Conservation (phyloP, 129 eudicot genomes). For the Deinandra increscens region DNA sequence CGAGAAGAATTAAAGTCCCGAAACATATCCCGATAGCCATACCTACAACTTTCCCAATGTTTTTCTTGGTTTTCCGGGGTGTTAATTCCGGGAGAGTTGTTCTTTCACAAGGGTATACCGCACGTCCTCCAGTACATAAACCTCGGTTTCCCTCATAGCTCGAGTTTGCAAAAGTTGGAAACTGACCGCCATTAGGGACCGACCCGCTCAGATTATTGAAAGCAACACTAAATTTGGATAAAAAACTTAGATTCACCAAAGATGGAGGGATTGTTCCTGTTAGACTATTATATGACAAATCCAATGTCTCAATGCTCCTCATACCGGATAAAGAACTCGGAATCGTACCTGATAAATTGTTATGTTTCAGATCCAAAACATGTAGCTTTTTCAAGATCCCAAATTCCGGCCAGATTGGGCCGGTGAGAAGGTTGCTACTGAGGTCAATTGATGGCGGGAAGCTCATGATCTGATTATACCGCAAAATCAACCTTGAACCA, state of each 20-base stretch:
- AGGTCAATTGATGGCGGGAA: constrained; percentile 61
- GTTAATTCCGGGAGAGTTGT: neutral
- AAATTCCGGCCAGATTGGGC: constrained; percentile 68
- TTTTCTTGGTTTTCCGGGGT: constrained; percentile 27
- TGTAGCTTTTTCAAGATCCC: constrained; percentile 55
- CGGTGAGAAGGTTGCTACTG: constrained; percentile 49
- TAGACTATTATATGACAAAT: constrained; percentile 58
- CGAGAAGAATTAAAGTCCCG: constrained; percentile 46
- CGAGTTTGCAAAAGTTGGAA: constrained; percentile 45
- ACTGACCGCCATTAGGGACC: constrained; percentile 47
- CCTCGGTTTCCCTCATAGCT: constrained; percentile 64
- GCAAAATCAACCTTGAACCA: constrained; percentile 31
- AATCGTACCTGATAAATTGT: constrained; percentile 55
- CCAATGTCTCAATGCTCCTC: constrained; percentile 55
- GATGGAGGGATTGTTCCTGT: constrained; percentile 55
- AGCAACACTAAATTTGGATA: constrained; percentile 57
- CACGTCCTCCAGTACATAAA: constrained; percentile 43
- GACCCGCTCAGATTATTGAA: constrained; percentile 48
- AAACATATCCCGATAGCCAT: constrained; percentile 60
- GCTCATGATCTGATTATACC: constrained; percentile 50
- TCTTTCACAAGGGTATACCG: constrained; percentile 13
- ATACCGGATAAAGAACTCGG: constrained; percentile 50
- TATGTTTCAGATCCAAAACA: constrained; percentile 47
- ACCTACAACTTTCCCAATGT: constrained; percentile 43
- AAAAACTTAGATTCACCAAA: constrained; percentile 40